Evolutionary conservation across 75 land plant species (phyloP), one percentile per base, ranked within the genome.

Genomic region (Cunninghamia lanceolata): DNA sequence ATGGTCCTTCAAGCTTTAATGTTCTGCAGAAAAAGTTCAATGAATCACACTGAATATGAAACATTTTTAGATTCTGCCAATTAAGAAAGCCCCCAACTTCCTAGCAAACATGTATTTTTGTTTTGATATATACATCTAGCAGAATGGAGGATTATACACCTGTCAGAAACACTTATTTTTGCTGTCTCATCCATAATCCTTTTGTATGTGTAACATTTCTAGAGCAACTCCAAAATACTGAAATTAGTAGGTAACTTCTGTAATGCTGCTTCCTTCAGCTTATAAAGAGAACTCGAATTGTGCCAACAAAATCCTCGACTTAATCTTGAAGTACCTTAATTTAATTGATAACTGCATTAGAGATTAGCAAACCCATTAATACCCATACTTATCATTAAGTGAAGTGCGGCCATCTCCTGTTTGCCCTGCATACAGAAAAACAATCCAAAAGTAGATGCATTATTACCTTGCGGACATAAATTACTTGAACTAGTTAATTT

Each of bases 361-460:
- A 3, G 15, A 25, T 28, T 28, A 28, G n/a, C 30, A 4, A 53
- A 56, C 68, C 14, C 11, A 43, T 94, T 75, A 98, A 86, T 96
- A 98, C 28, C 99, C 99, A 88, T 86, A 92, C 35, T 95, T 93
- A 43, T 98, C 97, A 87, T 98, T 98, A 76, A 98, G 86, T 50
- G 92, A 84, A 5, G 99, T 98, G 68, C 96, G 85, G 2, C 99
- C 99, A 91, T 98, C 99, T 50, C 99, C 99, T n/a, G 99, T 94
- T 96, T 98, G 99, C 36, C 99, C 99, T 98, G 95, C 85, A 89
- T 32, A 86, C 52, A 25, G 34, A 56, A 87, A 89, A 63, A 82
- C 8, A 45, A 56, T 15, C 46, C 74, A 87, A 59, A 39, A 38
- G 35, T 30, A 46, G 75, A 52, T 71, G 78, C 85, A 54, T 32